A percentile compares a stretch with the other conserved stretches of the same genome.
phyloP scores from a whole-genome alignment of 2,329 filamentous ascomycete genomes.

The Phaeosphaeriaceae sp. region DNA sequence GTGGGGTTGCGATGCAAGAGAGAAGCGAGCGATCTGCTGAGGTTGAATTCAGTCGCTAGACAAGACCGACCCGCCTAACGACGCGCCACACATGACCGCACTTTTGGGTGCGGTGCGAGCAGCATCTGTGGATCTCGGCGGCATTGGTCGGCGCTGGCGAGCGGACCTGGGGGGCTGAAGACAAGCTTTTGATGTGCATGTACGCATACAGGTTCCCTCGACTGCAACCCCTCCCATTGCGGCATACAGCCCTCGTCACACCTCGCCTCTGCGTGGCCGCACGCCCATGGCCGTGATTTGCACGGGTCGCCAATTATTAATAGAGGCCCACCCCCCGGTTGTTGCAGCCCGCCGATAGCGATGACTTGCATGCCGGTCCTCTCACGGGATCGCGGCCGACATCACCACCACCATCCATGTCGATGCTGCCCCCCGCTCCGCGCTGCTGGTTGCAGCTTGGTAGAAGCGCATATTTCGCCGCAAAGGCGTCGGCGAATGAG shows the following conservation, averaged over 20 bases:
- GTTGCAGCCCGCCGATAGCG: slow-evolving; percentile 2
- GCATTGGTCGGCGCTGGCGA: background rate
- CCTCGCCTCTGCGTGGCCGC: background rate
- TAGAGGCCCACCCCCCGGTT: slow-evolving; percentile 19
- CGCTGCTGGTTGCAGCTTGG: background rate
- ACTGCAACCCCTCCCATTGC: background rate
- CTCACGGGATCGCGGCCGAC: background rate
- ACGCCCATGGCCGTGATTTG: background rate
- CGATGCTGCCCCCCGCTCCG: background rate
- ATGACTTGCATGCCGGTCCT: slow-evolving; percentile 21
- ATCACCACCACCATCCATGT: background rate
- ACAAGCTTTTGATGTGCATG: background rate
- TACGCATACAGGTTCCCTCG: background rate
- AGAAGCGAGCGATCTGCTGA: background rate
- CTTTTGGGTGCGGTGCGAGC: background rate
- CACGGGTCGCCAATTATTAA: slow-evolving; percentile 26
- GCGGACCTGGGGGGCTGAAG: background rate
- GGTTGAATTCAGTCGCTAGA: background rate
- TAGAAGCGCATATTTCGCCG: background rate
- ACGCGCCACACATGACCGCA: background rate
- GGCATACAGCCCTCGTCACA: background rate
- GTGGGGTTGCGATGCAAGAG: background rate
- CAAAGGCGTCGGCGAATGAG: background rate
- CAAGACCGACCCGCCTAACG: background rate
- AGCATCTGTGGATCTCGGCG: background rate